These are phyloP conservation scores for Cupressus sempervirens DNA, from an alignment of 75 land plant genomes.

Conservation along the genomic window DNA sequence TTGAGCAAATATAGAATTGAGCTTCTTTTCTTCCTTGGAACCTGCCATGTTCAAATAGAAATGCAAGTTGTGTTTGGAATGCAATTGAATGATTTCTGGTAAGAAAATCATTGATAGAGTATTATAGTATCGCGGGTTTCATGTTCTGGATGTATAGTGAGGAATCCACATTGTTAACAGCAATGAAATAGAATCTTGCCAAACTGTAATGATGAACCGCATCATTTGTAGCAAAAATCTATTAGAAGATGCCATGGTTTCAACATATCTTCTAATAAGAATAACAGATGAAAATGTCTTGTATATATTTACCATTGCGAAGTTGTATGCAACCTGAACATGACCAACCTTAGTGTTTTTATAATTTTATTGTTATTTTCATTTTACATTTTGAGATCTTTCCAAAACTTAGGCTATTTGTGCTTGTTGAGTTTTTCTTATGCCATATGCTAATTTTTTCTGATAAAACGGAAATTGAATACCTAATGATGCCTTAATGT, in stretches of 20 bases:
- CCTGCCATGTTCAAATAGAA: not conserved
- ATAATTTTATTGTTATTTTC: not conserved
- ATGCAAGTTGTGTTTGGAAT: not conserved
- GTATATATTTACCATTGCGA: not conserved
- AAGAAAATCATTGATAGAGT: not conserved
- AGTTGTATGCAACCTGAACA: not conserved
- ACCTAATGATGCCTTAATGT: not conserved
- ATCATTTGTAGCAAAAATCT: not conserved
- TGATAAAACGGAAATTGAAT: not conserved
- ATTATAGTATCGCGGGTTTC: not conserved
- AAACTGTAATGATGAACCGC: not conserved
- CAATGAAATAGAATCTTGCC: not conserved
- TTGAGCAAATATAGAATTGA: not conserved
- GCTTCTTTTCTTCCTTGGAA: not conserved
- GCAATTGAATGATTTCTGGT: not conserved
- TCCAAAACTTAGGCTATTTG: not conserved
- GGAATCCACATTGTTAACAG: not conserved
- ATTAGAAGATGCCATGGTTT: not conserved
- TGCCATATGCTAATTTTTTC: not conserved
- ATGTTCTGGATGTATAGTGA: not conserved
- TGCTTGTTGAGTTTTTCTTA: not conserved
- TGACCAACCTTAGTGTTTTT: not conserved
- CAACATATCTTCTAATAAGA: not conserved
- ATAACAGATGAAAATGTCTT: not conserved
- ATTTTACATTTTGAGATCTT: not conserved